These are phyloP conservation scores for Schizophyllum commune DNA, from an alignment of 1,284 basidiomycete genomes.

Conservation along the genomic window DNA sequence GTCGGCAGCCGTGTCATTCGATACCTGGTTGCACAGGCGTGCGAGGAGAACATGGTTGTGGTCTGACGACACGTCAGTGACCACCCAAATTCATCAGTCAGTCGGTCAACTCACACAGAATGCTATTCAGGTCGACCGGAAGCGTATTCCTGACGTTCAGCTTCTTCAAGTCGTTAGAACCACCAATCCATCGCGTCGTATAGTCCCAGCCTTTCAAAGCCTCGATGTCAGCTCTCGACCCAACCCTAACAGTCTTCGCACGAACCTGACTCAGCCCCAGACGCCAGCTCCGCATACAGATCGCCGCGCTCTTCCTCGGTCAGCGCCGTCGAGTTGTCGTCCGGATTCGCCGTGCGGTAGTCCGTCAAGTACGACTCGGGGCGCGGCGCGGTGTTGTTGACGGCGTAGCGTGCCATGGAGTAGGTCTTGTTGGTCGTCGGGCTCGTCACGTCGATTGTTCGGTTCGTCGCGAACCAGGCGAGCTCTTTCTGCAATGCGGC, in stretches of 20 bases:
- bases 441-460: constrained; percentile 66
- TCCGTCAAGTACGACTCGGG: constrained; percentile 66
- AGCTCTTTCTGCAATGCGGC: constrained; percentile 54
- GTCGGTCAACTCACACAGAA: constrained; percentile 55
- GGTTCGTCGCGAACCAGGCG: constrained; percentile 75
- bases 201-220: constrained; percentile 31
- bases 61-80: constrained; percentile 36
- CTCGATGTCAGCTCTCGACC: too few relatives aligned
- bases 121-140: constrained; percentile 78
- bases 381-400: constrained; percentile 80
- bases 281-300: constrained; percentile 86
- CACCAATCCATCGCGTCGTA: constrained; percentile 32
- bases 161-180: constrained; percentile 54
- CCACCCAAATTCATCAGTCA: too few relatives aligned
- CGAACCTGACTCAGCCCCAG: constrained; percentile 73
- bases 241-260: constrained; percentile 11
- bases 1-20: constrained; percentile 37
- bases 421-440: constrained; percentile 65
- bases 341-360: background rate
- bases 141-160: constrained; percentile 67
- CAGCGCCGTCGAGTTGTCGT: constrained; percentile 28
- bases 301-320: constrained; percentile 53
- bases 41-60: constrained; percentile 59
- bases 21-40: constrained; percentile 43
- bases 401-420: constrained; percentile 65